These are phyloP conservation scores for Moesziomyces globuligerus DNA, from an alignment of 1,284 basidiomycete genomes.

Conservation along the genomic window DNA sequence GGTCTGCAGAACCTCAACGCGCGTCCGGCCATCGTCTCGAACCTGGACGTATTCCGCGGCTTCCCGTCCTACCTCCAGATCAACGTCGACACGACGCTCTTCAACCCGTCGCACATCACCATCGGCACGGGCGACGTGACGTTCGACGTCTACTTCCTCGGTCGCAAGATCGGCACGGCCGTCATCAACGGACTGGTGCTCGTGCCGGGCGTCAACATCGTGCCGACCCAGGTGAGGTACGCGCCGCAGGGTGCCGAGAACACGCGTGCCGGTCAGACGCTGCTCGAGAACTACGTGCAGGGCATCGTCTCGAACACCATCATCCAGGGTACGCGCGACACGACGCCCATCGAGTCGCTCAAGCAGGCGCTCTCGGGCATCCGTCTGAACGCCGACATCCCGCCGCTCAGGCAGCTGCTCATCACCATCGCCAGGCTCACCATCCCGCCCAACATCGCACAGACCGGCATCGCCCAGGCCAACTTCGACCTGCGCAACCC, in stretches of 20 bases:
- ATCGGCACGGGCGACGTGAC: conserved; percentile 77
- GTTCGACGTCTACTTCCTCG: conserved; percentile 74
- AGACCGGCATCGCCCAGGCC: conserved; percentile 52
- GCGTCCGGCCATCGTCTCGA: conserved; percentile 73
- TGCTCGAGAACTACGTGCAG: conserved; percentile 79
- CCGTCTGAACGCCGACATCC: conserved; percentile 75
- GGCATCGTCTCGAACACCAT: conserved; percentile 74
- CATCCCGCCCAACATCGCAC: conserved; percentile 67
- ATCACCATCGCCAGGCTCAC: conserved; percentile 69
- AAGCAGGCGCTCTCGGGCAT: conserved; percentile 76
- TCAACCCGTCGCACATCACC: conserved; percentile 74
- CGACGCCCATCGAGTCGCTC: conserved; percentile 76
- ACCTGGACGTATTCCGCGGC: conserved; percentile 78
- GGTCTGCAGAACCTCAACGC: conserved; percentile 78
- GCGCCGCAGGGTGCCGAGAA: conserved; percentile 74
- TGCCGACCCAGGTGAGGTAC: conserved; percentile 74
- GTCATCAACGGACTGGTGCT: conserved; percentile 70
- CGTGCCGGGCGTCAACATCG: conserved; percentile 50
- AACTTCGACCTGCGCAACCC: conserved; percentile 73
- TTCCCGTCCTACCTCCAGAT: conserved; percentile 78
- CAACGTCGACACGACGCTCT: conserved; percentile 71
- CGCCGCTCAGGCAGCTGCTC: conserved; percentile 75
- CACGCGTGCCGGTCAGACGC: conserved; percentile 71
- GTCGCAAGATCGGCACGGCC: conserved; percentile 74
- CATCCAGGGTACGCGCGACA: conserved; percentile 74